Percentiles rank a stretch among this genome's conserved stretches.
Conservation (phyloP, 2,329 filamentous ascomycete species). For the Neurospora sp. region DNA sequence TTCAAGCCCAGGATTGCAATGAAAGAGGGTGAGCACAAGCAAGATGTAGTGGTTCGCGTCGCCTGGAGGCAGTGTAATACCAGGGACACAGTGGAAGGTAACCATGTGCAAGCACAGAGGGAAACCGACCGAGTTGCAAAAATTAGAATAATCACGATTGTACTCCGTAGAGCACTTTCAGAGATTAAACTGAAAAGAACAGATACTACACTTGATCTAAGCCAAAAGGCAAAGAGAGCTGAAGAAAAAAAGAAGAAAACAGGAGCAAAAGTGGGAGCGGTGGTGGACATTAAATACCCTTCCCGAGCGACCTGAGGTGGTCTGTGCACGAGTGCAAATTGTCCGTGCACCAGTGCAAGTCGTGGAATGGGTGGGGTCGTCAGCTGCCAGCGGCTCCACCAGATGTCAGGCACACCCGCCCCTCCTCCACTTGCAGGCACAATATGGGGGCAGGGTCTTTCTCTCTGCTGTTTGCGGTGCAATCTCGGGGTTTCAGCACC, state of each 20-base stretch:
- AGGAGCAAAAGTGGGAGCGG: conserved; percentile 1
- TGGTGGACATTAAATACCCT: conserved; percentile 3
- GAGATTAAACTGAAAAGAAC: conserved; percentile 17
- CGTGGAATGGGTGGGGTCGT: not conserved
- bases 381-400: not conserved
- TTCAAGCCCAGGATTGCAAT: conserved; percentile 8
- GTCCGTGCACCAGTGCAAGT: not conserved
- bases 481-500: not conserved
- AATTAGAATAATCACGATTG: conserved; percentile 15
- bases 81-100: conserved; percentile 14
- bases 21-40: conserved; percentile 6
- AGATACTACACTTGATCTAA: conserved; percentile 18
- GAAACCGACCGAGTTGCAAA: conserved; percentile 10
- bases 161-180: conserved; percentile 14
- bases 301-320: not conserved
- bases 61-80: conserved; percentile 16
- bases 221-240: conserved; percentile 16
- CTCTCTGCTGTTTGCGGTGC: not conserved
- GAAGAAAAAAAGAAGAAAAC: conserved; percentile 9
- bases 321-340: conserved; percentile 7
- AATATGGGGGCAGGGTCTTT: not conserved
- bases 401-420: not conserved
- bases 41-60: conserved; percentile 9
- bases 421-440: not conserved
- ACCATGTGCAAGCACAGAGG: conserved; percentile 15